Base-by-base conservation (phyloP, 176 grass and related monocot species). In the Cocos nucifera region DNA sequence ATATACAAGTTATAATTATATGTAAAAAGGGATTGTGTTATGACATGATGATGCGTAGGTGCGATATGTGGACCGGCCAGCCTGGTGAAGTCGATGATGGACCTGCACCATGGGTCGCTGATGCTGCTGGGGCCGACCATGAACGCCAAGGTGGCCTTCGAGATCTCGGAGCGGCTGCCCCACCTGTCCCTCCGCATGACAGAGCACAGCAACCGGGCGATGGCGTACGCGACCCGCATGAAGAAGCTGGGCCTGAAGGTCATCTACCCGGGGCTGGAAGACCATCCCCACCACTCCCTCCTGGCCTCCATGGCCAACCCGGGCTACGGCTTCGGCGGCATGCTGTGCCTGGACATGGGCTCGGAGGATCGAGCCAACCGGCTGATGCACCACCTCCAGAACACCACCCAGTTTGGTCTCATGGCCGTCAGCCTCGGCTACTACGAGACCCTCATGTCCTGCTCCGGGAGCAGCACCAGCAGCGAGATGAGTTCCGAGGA, bases 381-480 rank as follows among this genome's bases (percentile, higher is more conserved):
- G 28, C 87, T 97, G 15, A 97, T 97, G 92, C 70, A 97, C 69
- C 87, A 88, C 85, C 83, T 97, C 51, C 92, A 97, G 75, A 97
- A 97, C 88, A 87, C 88, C 62, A 80, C 87, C 58, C 87, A 88
- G 78, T 97, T 97, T 54, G 92, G 92, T 0, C 84, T 97, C 72
- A 97, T 97, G 87, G 92, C 92, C 51, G 92, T 97, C 68, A 97
- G 92, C 77, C 69, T 97, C 4, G 92, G 92, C 0, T 97, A 83
- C 78, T 91, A 97, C 59, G 92, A 97, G 75, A 97, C 92, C 0
- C 87, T 97, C 70, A 97, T 97, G 92, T 97, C 92, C 0, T 97
- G 92, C 86, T 91, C 92, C 0, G 87, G 87, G 0, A 88, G 32
- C 71, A 97, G 92, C 80, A 97, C 92, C 64, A 97, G 92, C 80